These are phyloP conservation scores for Podospora sp. DNA, from an alignment of 495 filamentous ascomycete species.

Conservation along the genomic window DNA sequence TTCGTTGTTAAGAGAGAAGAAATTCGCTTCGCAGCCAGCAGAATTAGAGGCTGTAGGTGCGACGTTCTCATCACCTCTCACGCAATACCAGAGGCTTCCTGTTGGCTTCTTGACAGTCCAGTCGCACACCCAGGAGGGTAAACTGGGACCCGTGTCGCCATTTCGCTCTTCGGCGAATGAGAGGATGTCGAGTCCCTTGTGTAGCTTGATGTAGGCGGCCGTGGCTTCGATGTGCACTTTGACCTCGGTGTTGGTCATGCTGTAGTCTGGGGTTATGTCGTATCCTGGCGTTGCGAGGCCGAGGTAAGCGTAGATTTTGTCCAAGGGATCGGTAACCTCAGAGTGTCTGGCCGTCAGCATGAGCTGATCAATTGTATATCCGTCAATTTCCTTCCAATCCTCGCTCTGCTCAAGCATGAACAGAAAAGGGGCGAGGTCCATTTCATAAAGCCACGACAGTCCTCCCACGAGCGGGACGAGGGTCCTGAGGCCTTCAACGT, in stretches of 20 bases:
- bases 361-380: neutral
- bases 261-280: conserved; percentile 13
- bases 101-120: neutral
- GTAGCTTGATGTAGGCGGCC: neutral
- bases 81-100: neutral
- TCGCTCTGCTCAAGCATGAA: conserved; percentile 11
- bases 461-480: neutral
- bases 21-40: neutral
- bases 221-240: conserved; percentile 8
- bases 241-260: neutral
- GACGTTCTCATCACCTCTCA: neutral
- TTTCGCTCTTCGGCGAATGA: conserved; percentile 7
- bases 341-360: conserved; percentile 9
- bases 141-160: neutral
- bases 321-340: conserved; percentile 14
- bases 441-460: neutral
- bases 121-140: conserved; percentile 17
- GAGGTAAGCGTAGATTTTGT: conserved; percentile 15
- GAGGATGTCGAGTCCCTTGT: neutral
- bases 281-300: neutral
- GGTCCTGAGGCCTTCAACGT: neutral
- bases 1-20: neutral
- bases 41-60: neutral
- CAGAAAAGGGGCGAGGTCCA: neutral
- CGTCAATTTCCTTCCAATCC: neutral